Base-by-base conservation (phyloP, 495 filamentous ascomycete genomes). In the Aspergillus asperescens region DNA sequence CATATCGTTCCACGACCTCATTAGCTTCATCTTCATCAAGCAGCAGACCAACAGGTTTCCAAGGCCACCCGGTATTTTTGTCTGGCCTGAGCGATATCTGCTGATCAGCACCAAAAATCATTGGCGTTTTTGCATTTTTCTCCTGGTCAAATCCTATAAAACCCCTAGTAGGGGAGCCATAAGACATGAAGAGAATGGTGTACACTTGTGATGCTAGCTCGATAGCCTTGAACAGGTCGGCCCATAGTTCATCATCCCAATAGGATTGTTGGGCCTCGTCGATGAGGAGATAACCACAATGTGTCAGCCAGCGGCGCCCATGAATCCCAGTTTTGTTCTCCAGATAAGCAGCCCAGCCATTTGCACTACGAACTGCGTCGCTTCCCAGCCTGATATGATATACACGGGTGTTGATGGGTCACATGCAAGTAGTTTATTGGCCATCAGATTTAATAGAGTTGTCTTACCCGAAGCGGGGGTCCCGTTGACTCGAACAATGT, bases 381-480 rank as follows among this genome's bases (percentile, higher is more conserved):
- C 7, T 24, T 53, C 28, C 55, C 55, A 58, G 12, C 55, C 50
- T 1, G 35, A 16, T 4, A 58, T 19, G 28, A 39, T 15, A 37
- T 58, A 53, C 4, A 58, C 29, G 28, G 49, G 49, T 9, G 48
- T 57, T 18, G 41, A 12, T 16, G 13, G 31, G 23, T 42, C 41
- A 34, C 12, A 37, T 41, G 25, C 25, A 18, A 57, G 41, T 40
- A 57, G 50, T 34, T 57, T 35, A 42, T 52, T 57, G 25, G 34
- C 42, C 37, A 59, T 31, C 1, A 59, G 40, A 47, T 48, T 47
- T 52, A 52, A 42, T 4, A 58, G 3, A 7, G 50, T 49, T 10
- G 55, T 52, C 32, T 59, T 59, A 8, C 57, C 57, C 16, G 46
- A 55, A 29, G 46, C 57, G 22, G 57, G 57, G 1, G 57, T 59